Evolutionary conservation across 768 basidiomycete species (phyloP).

Genomic region (Termitomyces heimii): DNA sequence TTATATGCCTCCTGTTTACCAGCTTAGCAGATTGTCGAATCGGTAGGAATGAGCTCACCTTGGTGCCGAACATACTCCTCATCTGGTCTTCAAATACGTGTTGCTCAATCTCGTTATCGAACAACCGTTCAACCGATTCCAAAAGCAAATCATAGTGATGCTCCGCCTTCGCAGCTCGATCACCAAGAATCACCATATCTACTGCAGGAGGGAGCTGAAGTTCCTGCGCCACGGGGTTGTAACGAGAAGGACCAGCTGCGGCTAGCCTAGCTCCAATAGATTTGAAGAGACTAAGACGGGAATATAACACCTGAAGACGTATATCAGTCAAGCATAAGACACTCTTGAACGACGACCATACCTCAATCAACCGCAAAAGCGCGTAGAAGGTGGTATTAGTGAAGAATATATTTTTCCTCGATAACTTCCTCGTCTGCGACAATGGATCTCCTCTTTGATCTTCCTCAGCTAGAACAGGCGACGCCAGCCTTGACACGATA

Average conservation of each 20-base stretch:
- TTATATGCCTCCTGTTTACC: slow-evolving; percentile 64
- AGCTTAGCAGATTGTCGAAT: too few species aligned
- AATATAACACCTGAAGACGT: slow-evolving; percentile 63
- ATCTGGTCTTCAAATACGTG: slow-evolving; percentile 86
- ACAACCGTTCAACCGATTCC: slow-evolving; percentile 83
- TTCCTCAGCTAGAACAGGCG: slow-evolving; percentile 49
- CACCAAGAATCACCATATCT: slow-evolving; percentile 22
- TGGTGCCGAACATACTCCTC: slow-evolving; percentile 80
- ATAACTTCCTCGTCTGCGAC: slow-evolving; percentile 22
- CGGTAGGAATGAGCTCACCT: slow-evolving; percentile 41
- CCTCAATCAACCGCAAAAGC: slow-evolving; percentile 82
- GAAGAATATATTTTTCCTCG: slow-evolving; percentile 66
- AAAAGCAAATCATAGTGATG: slow-evolving; percentile 82
- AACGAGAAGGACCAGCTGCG: slow-evolving; percentile 17
- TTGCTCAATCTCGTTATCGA: slow-evolving; percentile 90
- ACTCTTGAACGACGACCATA: slow-evolving; percentile 26
- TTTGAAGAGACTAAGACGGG: slow-evolving; percentile 78
- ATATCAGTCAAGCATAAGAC: not conserved
- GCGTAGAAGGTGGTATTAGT: slow-evolving; percentile 88
- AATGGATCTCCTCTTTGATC: slow-evolving; percentile 24
- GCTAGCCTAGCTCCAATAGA: slow-evolving; percentile 47
- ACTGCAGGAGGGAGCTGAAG: slow-evolving; percentile 22
- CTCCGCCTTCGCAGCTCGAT: slow-evolving; percentile 39
- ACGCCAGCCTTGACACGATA: slow-evolving; percentile 53
- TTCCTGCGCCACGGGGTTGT: slow-evolving; percentile 20